Base-by-base conservation (phyloP, 2,329 filamentous ascomycete species). In the Penicillium sp. region DNA sequence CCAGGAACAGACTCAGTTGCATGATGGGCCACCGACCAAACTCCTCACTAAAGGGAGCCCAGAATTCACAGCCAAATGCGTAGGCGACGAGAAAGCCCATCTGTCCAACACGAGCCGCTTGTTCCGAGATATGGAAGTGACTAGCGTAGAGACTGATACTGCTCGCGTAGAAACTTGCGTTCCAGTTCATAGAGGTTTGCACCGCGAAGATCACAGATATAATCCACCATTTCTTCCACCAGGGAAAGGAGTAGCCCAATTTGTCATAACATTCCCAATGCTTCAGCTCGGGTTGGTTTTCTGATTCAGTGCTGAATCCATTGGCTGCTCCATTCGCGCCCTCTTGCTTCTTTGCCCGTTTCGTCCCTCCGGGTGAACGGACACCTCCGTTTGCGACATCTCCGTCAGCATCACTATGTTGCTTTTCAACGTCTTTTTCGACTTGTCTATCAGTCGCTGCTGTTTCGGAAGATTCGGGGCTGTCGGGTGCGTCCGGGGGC, bases 31-130 rank as follows among this genome's bases (percentile, higher is more conserved):
- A 88, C 39, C 90, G 83, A 5, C 90, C 90, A 48, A 92, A 81
- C 66, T 94, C 90, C 70, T 94, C 90, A 21, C 85, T 89, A 88
- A 90, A 94, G 0, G 90, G 90, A 0, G 90, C 90, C 90, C 90
- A 94, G 0, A 93, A 81, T 73, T 94, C 90, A 68, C 91, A 93
- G 16, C 91, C 90, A 67, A 94, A 91, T 29, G 88, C 90, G 70
- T 94, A 94, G 3, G 86, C 76, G 51, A 94, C 79, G 19, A 94
- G 77, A 72, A 92, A 94, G 59, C 90, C 83, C 74, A 89, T 87
- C 59, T 90, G 88, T 58, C 90, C 90, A 40, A 85, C 80, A 51
- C 89, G 82, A 2, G 87, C 88, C 8, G 83, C 84, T 69, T 90
- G 87, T 13, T 79, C 77, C 51, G 84, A 86, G 58, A 93, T 85